phyloP scores from a whole-genome alignment of 129 eudicot genomes.

The Helianthus tuberosus region DNA sequence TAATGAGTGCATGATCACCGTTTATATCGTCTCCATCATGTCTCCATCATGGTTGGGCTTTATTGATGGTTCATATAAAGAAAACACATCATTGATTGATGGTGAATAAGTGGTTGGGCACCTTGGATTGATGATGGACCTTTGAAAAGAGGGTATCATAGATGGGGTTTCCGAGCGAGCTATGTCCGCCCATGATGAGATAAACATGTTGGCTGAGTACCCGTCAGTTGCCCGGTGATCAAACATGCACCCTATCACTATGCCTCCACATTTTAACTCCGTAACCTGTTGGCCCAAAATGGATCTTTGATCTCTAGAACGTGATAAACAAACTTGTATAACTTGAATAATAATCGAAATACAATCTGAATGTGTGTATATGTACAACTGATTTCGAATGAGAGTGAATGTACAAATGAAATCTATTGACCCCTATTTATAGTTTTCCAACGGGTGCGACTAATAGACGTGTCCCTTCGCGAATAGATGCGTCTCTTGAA shows the following conservation, averaged over 20 bases:
- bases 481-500: too few species aligned
- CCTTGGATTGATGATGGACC: constrained; percentile 56
- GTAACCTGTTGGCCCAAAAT: too few species aligned
- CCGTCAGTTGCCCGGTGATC: constrained; percentile 60
- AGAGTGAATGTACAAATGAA: too few species aligned
- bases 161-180: constrained; percentile 38
- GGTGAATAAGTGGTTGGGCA: constrained; percentile 34
- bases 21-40: not conserved
- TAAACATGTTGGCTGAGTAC: constrained; percentile 69
- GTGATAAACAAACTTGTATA: too few species aligned
- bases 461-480: too few species aligned
- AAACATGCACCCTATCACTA: constrained; percentile 52
- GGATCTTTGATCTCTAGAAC: too few species aligned
- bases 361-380: too few species aligned
- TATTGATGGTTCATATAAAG: constrained; percentile 15
- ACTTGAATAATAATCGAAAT: too few species aligned
- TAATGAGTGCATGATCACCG: constrained; percentile 25
- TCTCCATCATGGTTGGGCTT: not conserved
- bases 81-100: constrained; percentile 20
- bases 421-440: too few species aligned
- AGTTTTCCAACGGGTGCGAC: too few species aligned
- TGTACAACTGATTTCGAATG: too few species aligned
- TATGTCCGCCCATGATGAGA: constrained; percentile 58
- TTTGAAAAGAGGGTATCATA: constrained; percentile 46
- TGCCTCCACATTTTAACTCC: constrained; percentile 55